Percentiles rank a stretch among this genome's conserved stretches.
These are phyloP conservation scores for Leptodermis oblonga DNA, from an alignment of 257 asterid species.

Conservation along the genomic window DNA sequence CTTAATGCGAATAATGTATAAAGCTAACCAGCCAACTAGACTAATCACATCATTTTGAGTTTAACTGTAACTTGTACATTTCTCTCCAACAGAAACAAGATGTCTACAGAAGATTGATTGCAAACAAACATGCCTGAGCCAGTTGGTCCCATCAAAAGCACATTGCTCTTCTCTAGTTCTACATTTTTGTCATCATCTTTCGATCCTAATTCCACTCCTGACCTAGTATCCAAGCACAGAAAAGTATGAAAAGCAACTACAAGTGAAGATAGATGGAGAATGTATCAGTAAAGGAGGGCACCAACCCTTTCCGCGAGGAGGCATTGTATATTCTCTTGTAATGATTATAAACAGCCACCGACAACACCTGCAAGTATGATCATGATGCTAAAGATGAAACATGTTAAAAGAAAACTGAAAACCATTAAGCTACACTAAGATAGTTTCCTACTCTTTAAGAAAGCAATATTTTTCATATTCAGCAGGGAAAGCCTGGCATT, in stretches of 20 bases:
- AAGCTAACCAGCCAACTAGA: not conserved
- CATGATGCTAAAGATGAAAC: not conserved
- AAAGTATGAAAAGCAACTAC: slow-evolving; percentile 13
- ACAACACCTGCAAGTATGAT: slow-evolving; percentile 62
- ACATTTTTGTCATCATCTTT: slow-evolving; percentile 64
- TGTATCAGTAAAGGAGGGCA: slow-evolving; percentile 18
- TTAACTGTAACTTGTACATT: not conserved
- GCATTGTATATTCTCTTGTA: slow-evolving; percentile 80
- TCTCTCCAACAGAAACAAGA: slow-evolving; percentile 10
- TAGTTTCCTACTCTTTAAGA: not conserved
- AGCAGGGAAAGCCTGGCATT: not conserved
- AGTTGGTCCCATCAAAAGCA: slow-evolving; percentile 94
- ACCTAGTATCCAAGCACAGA: slow-evolving; percentile 43
- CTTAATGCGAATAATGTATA: not conserved
- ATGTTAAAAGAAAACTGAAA: not conserved
- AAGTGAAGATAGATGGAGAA: slow-evolving; percentile 5
- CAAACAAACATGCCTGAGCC: slow-evolving; percentile 65
- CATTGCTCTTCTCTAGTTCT: slow-evolving; percentile 91
- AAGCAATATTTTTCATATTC: not conserved
- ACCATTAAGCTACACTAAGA: not conserved
- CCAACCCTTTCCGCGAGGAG: slow-evolving; percentile 68
- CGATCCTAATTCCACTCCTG: slow-evolving; percentile 48
- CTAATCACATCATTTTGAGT: not conserved
- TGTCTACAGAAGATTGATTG: slow-evolving; percentile 6
- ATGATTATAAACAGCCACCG: slow-evolving; percentile 90